Conservation (phyloP, 257 asterid species). For the Solanum paucissectum region DNA sequence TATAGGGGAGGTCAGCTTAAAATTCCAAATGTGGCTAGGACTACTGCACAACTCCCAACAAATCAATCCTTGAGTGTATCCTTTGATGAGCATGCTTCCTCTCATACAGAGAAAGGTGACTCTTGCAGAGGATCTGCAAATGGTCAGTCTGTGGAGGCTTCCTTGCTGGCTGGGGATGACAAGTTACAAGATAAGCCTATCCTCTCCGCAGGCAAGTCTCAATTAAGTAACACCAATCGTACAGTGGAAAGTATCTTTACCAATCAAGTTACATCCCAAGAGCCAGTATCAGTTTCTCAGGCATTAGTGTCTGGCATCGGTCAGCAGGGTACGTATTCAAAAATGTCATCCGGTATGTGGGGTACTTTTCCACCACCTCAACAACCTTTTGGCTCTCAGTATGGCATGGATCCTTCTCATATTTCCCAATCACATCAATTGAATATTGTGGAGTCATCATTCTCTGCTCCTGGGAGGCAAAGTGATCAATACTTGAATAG, state of each 20-base stretch:
- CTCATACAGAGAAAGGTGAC: conserved; percentile 31
- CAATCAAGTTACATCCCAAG: conserved; percentile 19
- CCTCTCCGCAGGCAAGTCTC: conserved; percentile 1
- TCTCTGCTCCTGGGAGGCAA: conserved; percentile 22
- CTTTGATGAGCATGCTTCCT: conserved; percentile 19
- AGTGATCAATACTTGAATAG: conserved; percentile 16
- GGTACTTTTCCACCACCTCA: conserved; percentile 35
- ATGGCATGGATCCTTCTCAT: conserved; percentile 24
- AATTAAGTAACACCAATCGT: conserved; percentile 18
- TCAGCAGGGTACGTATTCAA: conserved; percentile 21
- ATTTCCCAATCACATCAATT: conserved; percentile 26
- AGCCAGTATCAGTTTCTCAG: conserved; percentile 23
- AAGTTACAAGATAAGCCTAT: not conserved
- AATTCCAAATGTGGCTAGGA: conserved; percentile 30
- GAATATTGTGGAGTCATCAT: conserved; percentile 42
- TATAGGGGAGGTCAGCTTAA: conserved; percentile 37
- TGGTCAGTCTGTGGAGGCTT: conserved; percentile 24
- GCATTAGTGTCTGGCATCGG: conserved; percentile 19
- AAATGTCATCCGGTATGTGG: conserved; percentile 26
- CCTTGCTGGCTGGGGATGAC: conserved; percentile 29
- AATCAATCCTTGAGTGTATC: conserved; percentile 25
- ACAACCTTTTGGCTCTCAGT: conserved; percentile 24
- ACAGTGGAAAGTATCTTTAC: conserved; percentile 28
- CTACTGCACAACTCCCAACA: conserved; percentile 31
- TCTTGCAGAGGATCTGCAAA: conserved; percentile 6